Percentiles rank a stretch among this genome's conserved stretches.
These are phyloP conservation scores for Suillus lakei DNA, from an alignment of 768 basidiomycete genomes.

Conservation along the genomic window DNA sequence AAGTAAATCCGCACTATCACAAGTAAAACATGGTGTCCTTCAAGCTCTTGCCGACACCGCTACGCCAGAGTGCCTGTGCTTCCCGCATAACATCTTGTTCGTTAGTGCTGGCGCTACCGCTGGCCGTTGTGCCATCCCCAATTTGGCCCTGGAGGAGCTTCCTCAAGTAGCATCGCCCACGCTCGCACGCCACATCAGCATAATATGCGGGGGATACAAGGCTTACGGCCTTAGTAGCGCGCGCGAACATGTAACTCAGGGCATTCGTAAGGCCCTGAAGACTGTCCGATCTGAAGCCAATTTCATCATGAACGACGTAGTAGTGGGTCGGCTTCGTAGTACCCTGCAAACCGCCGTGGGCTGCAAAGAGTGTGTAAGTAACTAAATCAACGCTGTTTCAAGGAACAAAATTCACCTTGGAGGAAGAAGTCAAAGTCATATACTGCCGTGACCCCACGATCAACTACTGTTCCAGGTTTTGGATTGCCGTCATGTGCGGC, in stretches of 20 bases:
- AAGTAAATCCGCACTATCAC: slow-evolving; percentile 31
- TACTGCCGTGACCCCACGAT: slow-evolving; percentile 56
- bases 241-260: slow-evolving; percentile 59
- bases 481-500: slow-evolving; percentile 56
- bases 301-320: slow-evolving; percentile 60
- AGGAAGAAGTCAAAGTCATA: slow-evolving; percentile 63
- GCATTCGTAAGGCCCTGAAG: slow-evolving; percentile 60
- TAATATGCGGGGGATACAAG: slow-evolving; percentile 44
- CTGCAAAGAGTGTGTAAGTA: slow-evolving; percentile 16
- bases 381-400: neutral
- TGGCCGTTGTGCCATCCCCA: slow-evolving; percentile 31
- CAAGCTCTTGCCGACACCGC: slow-evolving; percentile 53
- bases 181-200: slow-evolving; percentile 56
- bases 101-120: slow-evolving; percentile 39
- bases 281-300: slow-evolving; percentile 50
- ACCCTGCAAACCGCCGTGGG: slow-evolving; percentile 51
- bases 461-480: slow-evolving; percentile 57
- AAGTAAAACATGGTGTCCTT: slow-evolving; percentile 82
- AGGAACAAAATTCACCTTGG: slow-evolving; percentile 40
- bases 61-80: slow-evolving; percentile 58
- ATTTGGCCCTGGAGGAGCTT: slow-evolving; percentile 47
- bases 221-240: slow-evolving; percentile 56
- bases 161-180: slow-evolving; percentile 57
- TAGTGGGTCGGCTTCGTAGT: slow-evolving; percentile 60
- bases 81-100: slow-evolving; percentile 59